Percentiles rank a stretch among this genome's conserved stretches.
Evolutionary conservation across 768 basidiomycete species (phyloP).

Genomic region (Mycena rebaudengoi): DNA sequence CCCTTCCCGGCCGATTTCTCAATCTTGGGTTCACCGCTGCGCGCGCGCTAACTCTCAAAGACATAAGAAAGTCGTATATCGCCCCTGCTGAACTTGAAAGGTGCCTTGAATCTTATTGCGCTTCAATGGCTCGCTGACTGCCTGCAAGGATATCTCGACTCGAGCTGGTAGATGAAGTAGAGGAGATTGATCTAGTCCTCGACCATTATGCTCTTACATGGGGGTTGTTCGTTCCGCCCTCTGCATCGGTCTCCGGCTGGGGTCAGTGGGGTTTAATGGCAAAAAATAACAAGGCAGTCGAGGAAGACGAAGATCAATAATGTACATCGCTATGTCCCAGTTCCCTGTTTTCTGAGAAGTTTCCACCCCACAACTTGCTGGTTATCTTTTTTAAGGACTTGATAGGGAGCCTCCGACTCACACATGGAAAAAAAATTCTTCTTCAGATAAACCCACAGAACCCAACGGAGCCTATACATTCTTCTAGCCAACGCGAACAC

Average conservation of each 20-base stretch:
- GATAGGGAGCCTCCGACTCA: too few species aligned
- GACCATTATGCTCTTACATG: constrained; percentile 91
- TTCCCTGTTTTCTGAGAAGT: too few species aligned
- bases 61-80: constrained; percentile 67
- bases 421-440: too few species aligned
- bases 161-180: constrained; percentile 92
- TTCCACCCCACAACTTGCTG: not conserved
- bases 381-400: too few species aligned
- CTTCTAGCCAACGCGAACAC: not conserved
- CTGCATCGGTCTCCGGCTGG: not conserved
- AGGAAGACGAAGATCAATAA: constrained; percentile 8
- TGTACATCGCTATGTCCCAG: too few species aligned
- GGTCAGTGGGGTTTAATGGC: constrained; percentile 14
- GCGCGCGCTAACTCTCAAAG: constrained; percentile 70
- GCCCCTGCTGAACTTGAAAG: constrained; percentile 60
- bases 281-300: not conserved
- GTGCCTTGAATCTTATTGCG: constrained; percentile 40
- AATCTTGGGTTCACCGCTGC: constrained; percentile 62
- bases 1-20: constrained; percentile 61
- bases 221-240: constrained; percentile 45
- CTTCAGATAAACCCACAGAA: too few species aligned
- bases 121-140: not conserved
- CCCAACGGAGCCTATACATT: not conserved
- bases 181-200: constrained; percentile 92
- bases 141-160: constrained; percentile 71